Evolutionary conservation across 163 green algal genomes (phyloP).

Genomic region (Chlorella variabilis): DNA sequence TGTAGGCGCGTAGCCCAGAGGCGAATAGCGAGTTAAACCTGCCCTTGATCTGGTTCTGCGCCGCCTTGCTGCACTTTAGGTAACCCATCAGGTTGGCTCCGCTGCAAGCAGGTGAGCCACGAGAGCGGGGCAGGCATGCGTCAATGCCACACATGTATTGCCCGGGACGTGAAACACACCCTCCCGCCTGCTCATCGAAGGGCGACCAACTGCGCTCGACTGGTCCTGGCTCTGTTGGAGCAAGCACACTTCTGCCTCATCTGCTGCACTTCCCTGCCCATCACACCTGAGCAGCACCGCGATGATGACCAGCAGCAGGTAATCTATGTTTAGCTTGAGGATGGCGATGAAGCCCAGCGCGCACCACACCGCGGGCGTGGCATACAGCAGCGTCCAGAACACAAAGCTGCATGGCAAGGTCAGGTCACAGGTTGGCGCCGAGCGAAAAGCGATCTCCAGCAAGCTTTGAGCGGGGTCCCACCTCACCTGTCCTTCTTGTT

Average conservation of each 20-base stretch:
- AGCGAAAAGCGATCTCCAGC: too few relatives aligned
- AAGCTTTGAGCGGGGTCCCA: too few relatives aligned
- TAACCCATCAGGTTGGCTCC: slow-evolving; percentile 88
- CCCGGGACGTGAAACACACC: too few relatives aligned
- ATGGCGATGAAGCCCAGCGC: slow-evolving; percentile 71
- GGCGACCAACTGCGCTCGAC: too few relatives aligned
- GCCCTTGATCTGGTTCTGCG: slow-evolving; percentile 53
- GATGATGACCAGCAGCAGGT: slow-evolving; percentile 78
- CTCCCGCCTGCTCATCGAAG: too few relatives aligned
- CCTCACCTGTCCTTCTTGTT: slow-evolving; percentile 70
- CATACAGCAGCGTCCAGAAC: slow-evolving; percentile 83
- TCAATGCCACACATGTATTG: too few relatives aligned
- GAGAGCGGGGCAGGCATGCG: not conserved
- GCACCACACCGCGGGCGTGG: slow-evolving; percentile 66
- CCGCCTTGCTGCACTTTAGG: slow-evolving; percentile 84
- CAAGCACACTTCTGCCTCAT: too few relatives aligned
- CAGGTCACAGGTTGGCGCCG: not conserved
- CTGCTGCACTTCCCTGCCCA: too few relatives aligned
- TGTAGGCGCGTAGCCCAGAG: slow-evolving; percentile 21
- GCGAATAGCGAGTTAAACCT: slow-evolving; percentile 42
- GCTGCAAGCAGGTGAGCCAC: slow-evolving; percentile 26
- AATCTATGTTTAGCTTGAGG: slow-evolving; percentile 77
- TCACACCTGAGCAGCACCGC: slow-evolving; percentile 72
- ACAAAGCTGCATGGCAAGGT: slow-evolving; percentile 22
- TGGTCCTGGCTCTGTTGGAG: too few relatives aligned